Percentiles rank a stretch among this genome's conserved stretches.
These are phyloP conservation scores for Parathielavia hyrcaniae DNA, from an alignment of 495 filamentous ascomycete species.

Conservation along the genomic window DNA sequence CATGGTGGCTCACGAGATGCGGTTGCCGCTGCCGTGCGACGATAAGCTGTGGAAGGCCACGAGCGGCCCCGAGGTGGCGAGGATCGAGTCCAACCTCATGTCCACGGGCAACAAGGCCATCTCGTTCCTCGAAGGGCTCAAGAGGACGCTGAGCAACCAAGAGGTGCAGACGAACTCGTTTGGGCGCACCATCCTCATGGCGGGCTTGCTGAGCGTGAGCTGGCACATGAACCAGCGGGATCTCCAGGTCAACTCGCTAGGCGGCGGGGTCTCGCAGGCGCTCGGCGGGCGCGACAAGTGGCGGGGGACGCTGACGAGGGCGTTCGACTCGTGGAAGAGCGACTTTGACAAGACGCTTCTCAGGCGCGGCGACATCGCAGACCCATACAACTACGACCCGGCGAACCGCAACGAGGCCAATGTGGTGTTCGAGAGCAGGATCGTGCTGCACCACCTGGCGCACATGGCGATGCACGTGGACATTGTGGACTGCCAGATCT, in stretches of 20 bases:
- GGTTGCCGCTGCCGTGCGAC: constrained; percentile 86
- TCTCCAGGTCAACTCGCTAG: constrained; percentile 84
- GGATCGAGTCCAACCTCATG: constrained; percentile 75
- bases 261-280: constrained; percentile 62
- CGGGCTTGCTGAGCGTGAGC: constrained; percentile 83
- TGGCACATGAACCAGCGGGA: constrained; percentile 99
- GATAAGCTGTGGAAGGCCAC: constrained; percentile 91
- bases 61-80: constrained; percentile 78
- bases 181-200: constrained; percentile 92
- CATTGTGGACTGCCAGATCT: constrained; percentile 95
- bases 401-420: constrained; percentile 55
- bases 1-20: constrained; percentile 96
- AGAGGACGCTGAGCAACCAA: constrained; percentile 80
- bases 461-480: constrained; percentile 99
- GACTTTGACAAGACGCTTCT: constrained; percentile 83
- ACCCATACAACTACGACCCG: constrained; percentile 43
- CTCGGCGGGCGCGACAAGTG: constrained; percentile 90
- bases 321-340: constrained; percentile 91
- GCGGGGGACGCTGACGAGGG: constrained; percentile 77
- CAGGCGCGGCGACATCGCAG: constrained; percentile 37
- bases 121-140: constrained; percentile 86
- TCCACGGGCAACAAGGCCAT: constrained; percentile 79
- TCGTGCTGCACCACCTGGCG: constrained; percentile 84
- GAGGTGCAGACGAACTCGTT: constrained; percentile 89
- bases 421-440: constrained; percentile 77